Conservation (phyloP, 371 early-diverging fungal species). For the Mortierella sp. region DNA sequence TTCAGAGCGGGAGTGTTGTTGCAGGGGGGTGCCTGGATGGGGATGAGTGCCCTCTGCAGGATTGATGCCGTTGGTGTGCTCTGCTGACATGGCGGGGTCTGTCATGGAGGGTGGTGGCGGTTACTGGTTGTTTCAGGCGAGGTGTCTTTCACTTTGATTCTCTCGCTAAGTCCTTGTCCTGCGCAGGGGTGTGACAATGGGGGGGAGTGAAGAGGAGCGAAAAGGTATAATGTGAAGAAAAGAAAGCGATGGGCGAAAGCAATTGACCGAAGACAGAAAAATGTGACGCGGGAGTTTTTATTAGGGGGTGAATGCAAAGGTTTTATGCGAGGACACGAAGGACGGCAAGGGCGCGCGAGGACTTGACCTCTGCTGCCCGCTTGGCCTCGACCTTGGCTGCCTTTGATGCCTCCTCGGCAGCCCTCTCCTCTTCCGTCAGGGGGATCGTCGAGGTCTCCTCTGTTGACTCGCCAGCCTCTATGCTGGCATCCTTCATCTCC, state of each 20-base stretch:
- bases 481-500: slow-evolving; percentile 35
- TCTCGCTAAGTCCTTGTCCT: neutral
- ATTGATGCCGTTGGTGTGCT: slow-evolving; percentile 1
- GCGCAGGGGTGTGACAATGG: neutral
- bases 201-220: neutral
- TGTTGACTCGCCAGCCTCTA: slow-evolving; percentile 18
- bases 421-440: slow-evolving; percentile 50
- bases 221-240: neutral
- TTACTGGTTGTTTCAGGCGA: neutral
- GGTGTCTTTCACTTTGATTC: no score
- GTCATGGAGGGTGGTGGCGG: neutral
- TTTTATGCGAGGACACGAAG: slow-evolving; percentile 46
- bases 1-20: neutral
- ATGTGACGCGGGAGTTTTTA: neutral
- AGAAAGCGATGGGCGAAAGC: slow-evolving; percentile 2
- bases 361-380: slow-evolving; percentile 41
- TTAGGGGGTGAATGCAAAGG: neutral
- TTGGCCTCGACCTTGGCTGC: slow-evolving; percentile 42
- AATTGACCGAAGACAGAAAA: neutral
- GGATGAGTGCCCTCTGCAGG: neutral
- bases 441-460: slow-evolving; percentile 38
- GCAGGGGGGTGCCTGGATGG: neutral
- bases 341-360: slow-evolving; percentile 42
- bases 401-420: slow-evolving; percentile 38
- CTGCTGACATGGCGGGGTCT: neutral